Percentiles rank a stretch among this genome's conserved stretches.
Conservation (phyloP, 306 rosid genomes). For the Betula pendula region DNA sequence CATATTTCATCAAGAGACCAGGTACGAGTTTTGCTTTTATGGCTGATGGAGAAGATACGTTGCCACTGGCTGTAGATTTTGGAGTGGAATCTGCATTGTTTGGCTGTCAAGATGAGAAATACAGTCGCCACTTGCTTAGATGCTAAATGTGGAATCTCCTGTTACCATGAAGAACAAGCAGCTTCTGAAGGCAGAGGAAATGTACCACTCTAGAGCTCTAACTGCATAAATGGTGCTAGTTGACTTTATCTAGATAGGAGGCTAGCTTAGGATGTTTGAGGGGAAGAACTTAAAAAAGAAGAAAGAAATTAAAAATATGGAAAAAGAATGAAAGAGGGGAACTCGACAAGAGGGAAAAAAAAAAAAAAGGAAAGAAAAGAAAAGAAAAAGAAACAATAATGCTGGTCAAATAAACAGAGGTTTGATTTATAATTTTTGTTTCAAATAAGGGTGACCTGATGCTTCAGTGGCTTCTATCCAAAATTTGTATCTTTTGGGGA, state of each 20-base stretch:
- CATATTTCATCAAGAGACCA: slow-evolving; percentile 33
- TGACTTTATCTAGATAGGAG: neutral
- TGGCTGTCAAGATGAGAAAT: slow-evolving; percentile 4
- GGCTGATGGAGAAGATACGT: slow-evolving; percentile 32
- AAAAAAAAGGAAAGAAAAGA: neutral
- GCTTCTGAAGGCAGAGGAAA: slow-evolving; percentile 14
- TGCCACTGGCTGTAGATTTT: slow-evolving; percentile 9
- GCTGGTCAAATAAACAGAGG: neutral
- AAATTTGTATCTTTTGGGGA: neutral
- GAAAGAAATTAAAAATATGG: neutral
- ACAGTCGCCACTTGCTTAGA: slow-evolving; percentile 11
- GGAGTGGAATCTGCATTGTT: slow-evolving; percentile 12
- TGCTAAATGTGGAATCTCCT: neutral
- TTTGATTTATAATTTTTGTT: neutral
- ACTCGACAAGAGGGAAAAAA: neutral
- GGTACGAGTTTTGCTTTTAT: slow-evolving; percentile 40
- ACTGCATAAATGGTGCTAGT: neutral
- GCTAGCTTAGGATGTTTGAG: neutral
- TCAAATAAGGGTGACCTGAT: neutral
- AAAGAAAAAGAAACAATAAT: too few relatives aligned
- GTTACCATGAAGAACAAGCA: neutral
- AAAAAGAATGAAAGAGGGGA: neutral
- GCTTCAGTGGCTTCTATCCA: slow-evolving; percentile 6
- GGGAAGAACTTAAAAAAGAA: neutral
- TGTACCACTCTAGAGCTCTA: slow-evolving; percentile 7